Base-by-base conservation (phyloP, 2,329 filamentous ascomycete genomes). In the Thermomyces lanuginosus region DNA sequence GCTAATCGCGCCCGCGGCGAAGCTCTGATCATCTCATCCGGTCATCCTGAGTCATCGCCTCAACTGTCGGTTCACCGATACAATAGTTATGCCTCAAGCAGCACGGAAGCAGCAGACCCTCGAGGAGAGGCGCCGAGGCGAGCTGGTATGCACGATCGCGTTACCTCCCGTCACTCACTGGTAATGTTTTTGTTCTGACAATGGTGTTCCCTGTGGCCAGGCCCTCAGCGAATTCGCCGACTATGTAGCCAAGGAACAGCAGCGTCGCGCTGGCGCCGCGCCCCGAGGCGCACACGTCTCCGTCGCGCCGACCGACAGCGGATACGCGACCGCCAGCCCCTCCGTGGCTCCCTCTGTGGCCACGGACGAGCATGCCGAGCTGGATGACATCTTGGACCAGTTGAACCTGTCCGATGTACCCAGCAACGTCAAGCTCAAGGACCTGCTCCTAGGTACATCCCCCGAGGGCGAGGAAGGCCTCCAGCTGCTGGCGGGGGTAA, bases 161-260 rank as follows among this genome's bases (percentile, higher is more conserved):
- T n/a, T n/a, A n/a, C n/a, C n/a, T n/a, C n/a, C n/a, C n/a, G n/a
- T n/a, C n/a, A n/a, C 18, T 20, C 18, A n/a, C n/a, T 7, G n/a
- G 11, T 9, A 13, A 13, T 27, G 16, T 16, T 26, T n/a, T 19
- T 9, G 16, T 14, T 26, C 9, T 6, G 16, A 25, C 21, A 13
- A 6, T 16, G 21, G 6, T 20, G 36, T 24, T 13, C 17, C 12
- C 16, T 8, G 16, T 17, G 22, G 16, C 17, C 30, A 74, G 69
- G 84, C 86, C 8, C 66, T 98, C 30, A 89, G 79, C 60, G 89
- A 95, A 43, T 98, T 98, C 50, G 83, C 84, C 52, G 89, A 98
- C 45, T 95, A 93, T 45, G 89, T 93, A 38, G 83, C 95, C 53
- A 78, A 83, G 50, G 84, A 95, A 51, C 89, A 95, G 53, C 73